phyloP scores from a whole-genome alignment of 2,329 filamentous ascomycete genomes.

The Venturia carpophila region DNA sequence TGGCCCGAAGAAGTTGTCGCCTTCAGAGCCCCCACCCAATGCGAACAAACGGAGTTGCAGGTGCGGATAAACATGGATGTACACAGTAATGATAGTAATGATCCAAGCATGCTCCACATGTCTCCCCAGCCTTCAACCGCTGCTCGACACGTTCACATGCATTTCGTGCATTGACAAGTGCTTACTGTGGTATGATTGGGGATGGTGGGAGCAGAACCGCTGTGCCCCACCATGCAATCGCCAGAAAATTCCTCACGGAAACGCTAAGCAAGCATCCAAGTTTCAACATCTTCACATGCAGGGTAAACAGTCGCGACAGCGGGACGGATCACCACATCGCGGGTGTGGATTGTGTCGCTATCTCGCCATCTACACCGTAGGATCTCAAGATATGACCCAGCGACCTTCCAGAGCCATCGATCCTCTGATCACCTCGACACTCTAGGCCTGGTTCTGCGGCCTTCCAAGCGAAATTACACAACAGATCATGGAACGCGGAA shows the following conservation, averaged over 20 bases:
- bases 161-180: constrained; percentile 1
- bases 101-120: background rate
- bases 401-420: background rate
- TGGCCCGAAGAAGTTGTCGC: background rate
- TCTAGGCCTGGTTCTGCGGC: background rate
- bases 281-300: constrained; percentile 12
- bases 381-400: background rate
- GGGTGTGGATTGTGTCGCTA: background rate
- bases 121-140: constrained; percentile 2
- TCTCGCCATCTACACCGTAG: background rate
- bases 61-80: background rate
- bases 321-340: background rate
- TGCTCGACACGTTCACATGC: constrained; percentile 6
- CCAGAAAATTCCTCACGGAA: background rate
- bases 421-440: background rate
- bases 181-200: background rate
- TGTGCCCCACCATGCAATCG: background rate
- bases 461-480: background rate
- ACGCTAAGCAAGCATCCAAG: constrained; percentile 10
- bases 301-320: background rate
- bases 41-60: background rate
- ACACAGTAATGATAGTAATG: no score
- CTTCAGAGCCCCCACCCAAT: no score
- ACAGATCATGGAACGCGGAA: background rate
- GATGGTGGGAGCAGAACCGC: background rate